Base-by-base conservation (phyloP, 2,329 filamentous ascomycete genomes). In the Phialemoniopsis sp. region DNA sequence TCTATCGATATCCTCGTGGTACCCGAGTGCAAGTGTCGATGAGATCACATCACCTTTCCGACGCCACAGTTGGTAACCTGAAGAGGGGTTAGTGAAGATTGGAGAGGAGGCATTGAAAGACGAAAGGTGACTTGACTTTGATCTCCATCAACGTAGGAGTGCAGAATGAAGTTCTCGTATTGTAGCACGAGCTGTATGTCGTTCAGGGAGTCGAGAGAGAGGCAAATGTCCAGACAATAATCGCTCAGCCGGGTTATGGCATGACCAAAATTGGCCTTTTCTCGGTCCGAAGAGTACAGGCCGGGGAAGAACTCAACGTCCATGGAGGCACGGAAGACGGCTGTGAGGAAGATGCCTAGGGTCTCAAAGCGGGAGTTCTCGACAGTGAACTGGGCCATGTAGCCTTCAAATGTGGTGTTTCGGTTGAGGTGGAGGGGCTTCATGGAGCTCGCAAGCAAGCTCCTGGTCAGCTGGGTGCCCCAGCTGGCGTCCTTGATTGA, bases 61-160 rank as follows among this genome's bases (percentile, higher is more conserved):
- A 32, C 66, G 57, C 67, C 67, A 71, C 7, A 66, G 62, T 33
- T 60, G 56, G 35, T 67, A 69, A 41, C 66, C 67, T 66, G 37
- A n/a, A 9, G 14, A 16, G 36, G 39, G 32, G 32, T 38, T 15
- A 13, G 28, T 45, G 13, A 26, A 8, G 15, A 9, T n/a, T 36
- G n/a, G n/a, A n/a, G n/a, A 18, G 2, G 12, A 15, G 31, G n/a
- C n/a, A n/a, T n/a, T n/a, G n/a, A n/a, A n/a, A n/a, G n/a, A n/a
- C n/a, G n/a, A n/a, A n/a, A n/a, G n/a, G n/a, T n/a, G n/a, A n/a
- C n/a, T 54, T 50, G 42, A 66, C 62, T 66, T 40, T 65, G 60
- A 40, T 66, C 63, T n/a, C 63, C 63, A 42, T 63, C 53, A 6
- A 63, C 56, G 32, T 60, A 55, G 2, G 63, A 61, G 38, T 65